Evolutionary conservation across 805 yeast species (phyloP), one percentile per base, ranked within the genome.

Genomic region (Vanderwaltozyma tropicalis): DNA sequence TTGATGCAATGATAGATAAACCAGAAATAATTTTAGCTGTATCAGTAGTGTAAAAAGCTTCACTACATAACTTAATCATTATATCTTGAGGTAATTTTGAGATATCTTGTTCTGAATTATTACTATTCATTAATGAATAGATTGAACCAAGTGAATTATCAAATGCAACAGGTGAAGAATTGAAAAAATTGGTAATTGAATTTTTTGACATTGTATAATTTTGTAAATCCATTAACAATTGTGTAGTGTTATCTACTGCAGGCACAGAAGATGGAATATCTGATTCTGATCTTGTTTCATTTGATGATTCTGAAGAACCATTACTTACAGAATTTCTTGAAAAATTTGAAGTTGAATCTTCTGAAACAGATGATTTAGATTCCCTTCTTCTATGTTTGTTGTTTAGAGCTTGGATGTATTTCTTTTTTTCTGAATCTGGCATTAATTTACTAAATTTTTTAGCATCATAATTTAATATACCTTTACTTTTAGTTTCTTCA

Each of bases 61-160:
- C 39, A 74, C 63, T 13, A 80, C 84, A 70, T 80, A 78, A 32
- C 73, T 69, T 17, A 69, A 52, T 70, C 39, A 87, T 69, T 1
- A 80, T 66, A 35, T 76, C 74, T 17, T 71, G 71, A 5, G 92
- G 80, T 7, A 92, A 63, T 9, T 73, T 63, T 2, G 84, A 68
- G 39, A 85, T 72, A 55, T 89, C 89, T 52, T 85, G 80, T 28
- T 69, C 69, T 24, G 75, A 69, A 41, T 84, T 62, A 35, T 78
- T 78, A 50, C 79, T 76, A 29, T 64, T 60, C 24, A 81, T 78
- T 41, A 89, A 67, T 20, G 79, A 73, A 55, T 74, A 92, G 30
- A 88, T 62, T 13, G 78, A 65, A 36, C 79, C 71, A 55, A 79
- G 84, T n/a, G 68, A 59, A 38, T 61, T 59, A 40, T 62, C 63